Evolutionary conservation across 164 flowering plant species (phyloP).

Genomic region (Amborella trichopoda): DNA sequence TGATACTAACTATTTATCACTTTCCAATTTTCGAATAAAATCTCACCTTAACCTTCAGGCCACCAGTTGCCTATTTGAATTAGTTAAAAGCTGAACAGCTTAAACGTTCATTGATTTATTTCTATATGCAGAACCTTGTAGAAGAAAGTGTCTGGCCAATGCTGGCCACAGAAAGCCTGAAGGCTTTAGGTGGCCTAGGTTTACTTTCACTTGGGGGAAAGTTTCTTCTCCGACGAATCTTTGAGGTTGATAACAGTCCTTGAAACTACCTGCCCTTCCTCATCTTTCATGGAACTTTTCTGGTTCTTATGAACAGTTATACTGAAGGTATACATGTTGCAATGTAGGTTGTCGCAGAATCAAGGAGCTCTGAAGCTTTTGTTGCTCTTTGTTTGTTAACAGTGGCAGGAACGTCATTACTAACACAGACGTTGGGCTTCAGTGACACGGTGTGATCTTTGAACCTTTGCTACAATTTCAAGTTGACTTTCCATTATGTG

Average conservation of each 20-base stretch:
- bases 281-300: no score
- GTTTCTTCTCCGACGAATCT: constrained; percentile 71
- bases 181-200: constrained; percentile 91
- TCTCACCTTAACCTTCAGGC: no score
- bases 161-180: constrained; percentile 83
- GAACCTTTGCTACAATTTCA: no score
- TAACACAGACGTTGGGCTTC: constrained; percentile 88
- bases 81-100: no score
- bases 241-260: constrained; percentile 50
- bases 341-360: constrained; percentile 87
- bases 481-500: no score
- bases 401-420: constrained; percentile 91
- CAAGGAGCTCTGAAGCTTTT: constrained; percentile 97
- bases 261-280: no score
- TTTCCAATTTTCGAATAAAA: no score
- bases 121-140: constrained; percentile 51
- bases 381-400: constrained; percentile 92
- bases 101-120: no score
- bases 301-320: no score
- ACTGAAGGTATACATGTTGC: no score
- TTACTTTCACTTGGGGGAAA: constrained; percentile 91
- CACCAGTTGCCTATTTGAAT: no score
- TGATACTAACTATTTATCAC: no score
- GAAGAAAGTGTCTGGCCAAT: constrained; percentile 85
- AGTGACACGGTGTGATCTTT: constrained; percentile 84